These are phyloP conservation scores for Xylariaceae sp. DNA, from an alignment of 2,329 filamentous ascomycete species.

Conservation along the genomic window DNA sequence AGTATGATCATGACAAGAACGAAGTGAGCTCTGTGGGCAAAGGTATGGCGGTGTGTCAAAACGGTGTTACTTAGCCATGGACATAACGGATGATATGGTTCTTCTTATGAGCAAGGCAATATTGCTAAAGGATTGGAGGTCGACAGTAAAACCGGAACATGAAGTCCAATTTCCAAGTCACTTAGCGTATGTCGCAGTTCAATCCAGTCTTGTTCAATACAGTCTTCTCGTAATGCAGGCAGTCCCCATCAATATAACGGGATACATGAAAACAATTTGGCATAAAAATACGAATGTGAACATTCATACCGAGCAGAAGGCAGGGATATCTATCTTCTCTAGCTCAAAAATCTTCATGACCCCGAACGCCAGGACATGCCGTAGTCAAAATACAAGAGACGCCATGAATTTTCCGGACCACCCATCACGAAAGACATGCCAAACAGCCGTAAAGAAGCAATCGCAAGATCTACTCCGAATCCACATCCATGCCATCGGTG, in stretches of 20 bases:
- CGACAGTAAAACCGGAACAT: no score
- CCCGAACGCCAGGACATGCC: slow-evolving; percentile 33
- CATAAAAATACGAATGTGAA: not conserved
- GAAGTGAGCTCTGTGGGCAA: no score
- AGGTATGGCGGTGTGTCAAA: no score
- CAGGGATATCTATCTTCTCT: slow-evolving; percentile 7
- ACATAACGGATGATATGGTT: no score
- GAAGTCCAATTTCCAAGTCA: no score
- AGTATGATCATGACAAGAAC: no score
- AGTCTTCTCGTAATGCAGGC: not conserved
- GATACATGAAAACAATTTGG: not conserved
- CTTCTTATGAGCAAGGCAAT: no score
- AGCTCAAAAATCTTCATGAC: slow-evolving; percentile 11
- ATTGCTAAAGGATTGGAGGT: no score
- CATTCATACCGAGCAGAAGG: slow-evolving; percentile 1
- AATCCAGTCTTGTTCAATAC: no score
- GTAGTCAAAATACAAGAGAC: slow-evolving; percentile 22
- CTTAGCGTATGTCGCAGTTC: no score
- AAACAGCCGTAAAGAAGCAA: not conserved
- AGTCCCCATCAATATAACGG: no score
- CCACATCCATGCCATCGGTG: slow-evolving; percentile 40
- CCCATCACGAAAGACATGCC: slow-evolving; percentile 9
- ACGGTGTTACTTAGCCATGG: no score
- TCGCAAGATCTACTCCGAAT: slow-evolving; percentile 31
- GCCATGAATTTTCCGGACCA: slow-evolving; percentile 25